Conservation (phyloP, 352 stramenopile genomes). For the Globisporangium heterothallicum region DNA sequence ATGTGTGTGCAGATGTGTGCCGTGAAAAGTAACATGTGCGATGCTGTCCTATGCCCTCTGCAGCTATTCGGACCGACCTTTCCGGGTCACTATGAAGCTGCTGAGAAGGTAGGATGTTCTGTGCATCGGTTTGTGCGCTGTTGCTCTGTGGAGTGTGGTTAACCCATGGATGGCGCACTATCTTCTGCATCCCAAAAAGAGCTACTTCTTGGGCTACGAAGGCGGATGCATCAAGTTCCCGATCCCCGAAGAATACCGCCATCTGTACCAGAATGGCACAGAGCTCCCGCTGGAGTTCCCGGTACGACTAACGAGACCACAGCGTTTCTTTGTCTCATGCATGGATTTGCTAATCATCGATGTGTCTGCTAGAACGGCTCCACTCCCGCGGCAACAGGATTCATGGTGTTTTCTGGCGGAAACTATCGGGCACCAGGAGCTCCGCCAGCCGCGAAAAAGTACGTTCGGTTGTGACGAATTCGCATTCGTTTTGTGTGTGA, state of each 20-base stretch:
- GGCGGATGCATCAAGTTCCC: constrained; percentile 71
- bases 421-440: constrained; percentile 32
- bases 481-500: neutral
- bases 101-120: constrained; percentile 36
- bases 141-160: neutral
- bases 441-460: constrained; percentile 50
- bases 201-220: constrained; percentile 69
- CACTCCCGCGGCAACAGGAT: constrained; percentile 61
- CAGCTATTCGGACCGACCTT: constrained; percentile 85
- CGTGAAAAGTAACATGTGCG: neutral
- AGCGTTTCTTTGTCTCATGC: neutral
- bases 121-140: neutral
- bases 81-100: constrained; percentile 61
- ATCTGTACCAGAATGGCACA: constrained; percentile 72
- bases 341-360: neutral
- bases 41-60: neutral
- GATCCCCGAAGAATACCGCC: constrained; percentile 63
- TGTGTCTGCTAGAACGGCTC: constrained; percentile 46
- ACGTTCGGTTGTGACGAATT: neutral
- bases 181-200: constrained; percentile 21
- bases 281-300: constrained; percentile 80
- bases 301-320: constrained; percentile 17
- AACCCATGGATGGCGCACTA: neutral
- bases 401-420: constrained; percentile 63
- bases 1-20: constrained; percentile 1